Conservation (phyloP, 495 filamentous ascomycete genomes). For the Neurospora sp. region DNA sequence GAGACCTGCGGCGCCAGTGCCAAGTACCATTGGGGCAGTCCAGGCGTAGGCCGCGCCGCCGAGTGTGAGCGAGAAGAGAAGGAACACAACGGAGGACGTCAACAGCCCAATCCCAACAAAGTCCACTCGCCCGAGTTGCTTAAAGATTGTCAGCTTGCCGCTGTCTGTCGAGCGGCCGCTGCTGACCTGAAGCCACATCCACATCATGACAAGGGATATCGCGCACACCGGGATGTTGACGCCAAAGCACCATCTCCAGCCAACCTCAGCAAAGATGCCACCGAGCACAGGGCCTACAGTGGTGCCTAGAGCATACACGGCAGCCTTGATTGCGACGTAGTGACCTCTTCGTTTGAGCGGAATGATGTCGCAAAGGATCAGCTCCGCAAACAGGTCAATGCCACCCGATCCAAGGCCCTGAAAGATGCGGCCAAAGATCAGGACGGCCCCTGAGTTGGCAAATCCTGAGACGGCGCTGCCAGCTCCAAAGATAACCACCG, state of each 20-base stretch:
- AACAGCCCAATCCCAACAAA: constrained; percentile 21
- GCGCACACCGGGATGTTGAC: constrained; percentile 22
- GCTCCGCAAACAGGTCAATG: constrained; percentile 34
- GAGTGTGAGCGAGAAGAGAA: constrained; percentile 23
- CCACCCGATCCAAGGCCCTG: constrained; percentile 80
- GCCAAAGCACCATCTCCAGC: constrained; percentile 21
- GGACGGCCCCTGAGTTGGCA: constrained; percentile 37
- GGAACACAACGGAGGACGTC: constrained; percentile 19
- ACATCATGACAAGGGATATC: constrained; percentile 17
- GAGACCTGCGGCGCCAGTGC: constrained; percentile 10
- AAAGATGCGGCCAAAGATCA: constrained; percentile 64
- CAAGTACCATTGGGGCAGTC: constrained; percentile 14
- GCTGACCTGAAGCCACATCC: constrained; percentile 20
- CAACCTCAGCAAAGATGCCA: constrained; percentile 55
- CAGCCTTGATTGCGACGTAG: constrained; percentile 48
- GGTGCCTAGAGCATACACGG: constrained; percentile 63
- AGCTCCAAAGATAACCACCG: constrained; percentile 29
- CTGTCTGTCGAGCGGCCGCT: constrained; percentile 3
- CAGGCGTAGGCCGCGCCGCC: constrained; percentile 20
- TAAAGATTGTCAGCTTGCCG: neutral
- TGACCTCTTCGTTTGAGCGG: constrained; percentile 54
- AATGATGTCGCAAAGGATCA: constrained; percentile 57
- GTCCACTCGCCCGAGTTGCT: constrained; percentile 18
- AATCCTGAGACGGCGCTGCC: constrained; percentile 35
- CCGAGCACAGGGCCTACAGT: constrained; percentile 67